A percentile compares a stretch with the other conserved stretches of the same genome.
Conservation (phyloP, 306 rosid genomes). For the Castanea mollissima region DNA sequence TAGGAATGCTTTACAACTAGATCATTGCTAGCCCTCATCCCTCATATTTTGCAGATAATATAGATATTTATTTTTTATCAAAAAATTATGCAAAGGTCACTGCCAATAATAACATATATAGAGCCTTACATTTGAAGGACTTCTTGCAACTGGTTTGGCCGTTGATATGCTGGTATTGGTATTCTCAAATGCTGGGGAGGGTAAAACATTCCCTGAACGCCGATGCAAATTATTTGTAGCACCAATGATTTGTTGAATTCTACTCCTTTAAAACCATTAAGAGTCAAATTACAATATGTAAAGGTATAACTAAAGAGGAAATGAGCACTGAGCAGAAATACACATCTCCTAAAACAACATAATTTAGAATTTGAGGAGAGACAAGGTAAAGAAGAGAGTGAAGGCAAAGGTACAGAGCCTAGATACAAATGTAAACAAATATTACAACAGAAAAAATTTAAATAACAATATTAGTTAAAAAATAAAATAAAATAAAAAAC, state of each 20-base stretch:
- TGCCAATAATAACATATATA: not conserved
- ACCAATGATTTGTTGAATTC: conserved; percentile 46
- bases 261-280: conserved; percentile 41
- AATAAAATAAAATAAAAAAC: not conserved
- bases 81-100: not conserved
- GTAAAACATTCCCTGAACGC: conserved; percentile 46
- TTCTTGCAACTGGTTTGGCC: conserved; percentile 29
- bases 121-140: conserved; percentile 40
- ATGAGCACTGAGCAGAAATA: conserved; percentile 5
- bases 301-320: conserved; percentile 14
- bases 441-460: not conserved
- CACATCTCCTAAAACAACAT: not conserved
- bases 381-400: not conserved
- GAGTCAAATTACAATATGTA: conserved; percentile 19
- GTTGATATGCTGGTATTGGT: conserved; percentile 20
- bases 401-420: not conserved
- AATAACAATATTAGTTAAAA: too few relatives aligned
- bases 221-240: conserved; percentile 54
- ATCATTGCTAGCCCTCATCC: not conserved
- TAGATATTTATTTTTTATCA: not conserved
- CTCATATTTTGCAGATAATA: not conserved
- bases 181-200: conserved; percentile 43
- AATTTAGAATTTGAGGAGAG: not conserved
- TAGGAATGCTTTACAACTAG: not conserved
- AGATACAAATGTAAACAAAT: not conserved